phyloP scores from a whole-genome alignment of 768 basidiomycete genomes.

The Hygrocybe punicea region DNA sequence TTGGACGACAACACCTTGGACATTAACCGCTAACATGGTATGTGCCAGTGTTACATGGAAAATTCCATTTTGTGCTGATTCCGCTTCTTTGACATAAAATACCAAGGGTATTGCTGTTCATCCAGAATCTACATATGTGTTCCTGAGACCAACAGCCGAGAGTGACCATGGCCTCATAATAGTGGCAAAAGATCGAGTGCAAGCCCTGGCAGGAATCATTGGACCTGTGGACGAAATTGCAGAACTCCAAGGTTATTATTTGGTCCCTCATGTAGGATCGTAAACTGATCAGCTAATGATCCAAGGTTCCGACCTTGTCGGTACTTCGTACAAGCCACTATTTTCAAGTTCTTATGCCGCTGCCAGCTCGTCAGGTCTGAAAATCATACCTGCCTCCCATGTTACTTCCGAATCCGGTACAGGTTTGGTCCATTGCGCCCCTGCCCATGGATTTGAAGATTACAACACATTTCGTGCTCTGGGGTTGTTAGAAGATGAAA shows the following conservation, averaged over 20 bases:
- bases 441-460: constrained; percentile 92
- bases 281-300: constrained; percentile 12
- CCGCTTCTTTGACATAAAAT: constrained; percentile 1
- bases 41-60: constrained; percentile 2
- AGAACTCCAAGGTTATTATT: constrained; percentile 33
- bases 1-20: constrained; percentile 99
- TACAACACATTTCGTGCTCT: constrained; percentile 70
- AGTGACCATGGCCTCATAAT: constrained; percentile 34
- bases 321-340: constrained; percentile 55
- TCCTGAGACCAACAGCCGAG: constrained; percentile 34
- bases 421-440: constrained; percentile 92
- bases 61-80: neutral
- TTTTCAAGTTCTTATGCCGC: constrained; percentile 49
- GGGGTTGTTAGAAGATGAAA: constrained; percentile 44
- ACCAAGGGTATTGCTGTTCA: constrained; percentile 85
- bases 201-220: constrained; percentile 36
- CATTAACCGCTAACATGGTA: constrained; percentile 93
- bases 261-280: neutral
- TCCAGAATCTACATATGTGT: constrained; percentile 61
- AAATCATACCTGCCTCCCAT: constrained; percentile 65
- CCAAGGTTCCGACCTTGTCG: constrained; percentile 55
- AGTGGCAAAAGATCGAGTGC: constrained; percentile 51
- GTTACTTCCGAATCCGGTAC: constrained; percentile 89
- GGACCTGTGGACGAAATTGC: constrained; percentile 37
- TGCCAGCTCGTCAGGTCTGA: constrained; percentile 32